Evolutionary conservation across 2,329 filamentous ascomycete genomes (phyloP), one percentile per base, ranked within the genome.

Genomic region (Ascochyta fabae): DNA sequence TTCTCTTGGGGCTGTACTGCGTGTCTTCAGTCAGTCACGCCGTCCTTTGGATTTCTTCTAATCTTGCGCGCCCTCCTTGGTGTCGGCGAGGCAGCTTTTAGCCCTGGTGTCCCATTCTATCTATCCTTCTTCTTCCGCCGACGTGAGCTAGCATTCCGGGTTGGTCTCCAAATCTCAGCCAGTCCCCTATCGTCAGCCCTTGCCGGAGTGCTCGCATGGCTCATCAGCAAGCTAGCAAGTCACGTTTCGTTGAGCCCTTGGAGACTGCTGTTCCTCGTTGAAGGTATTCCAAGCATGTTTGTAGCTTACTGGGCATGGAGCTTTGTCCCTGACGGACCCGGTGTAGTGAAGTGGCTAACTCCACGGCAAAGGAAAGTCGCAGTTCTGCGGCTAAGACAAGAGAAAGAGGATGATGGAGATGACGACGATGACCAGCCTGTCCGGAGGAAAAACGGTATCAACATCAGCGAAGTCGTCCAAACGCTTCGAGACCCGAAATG

Each of bases 151-250:
- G 94, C 93, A 0, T 88, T 95, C 58, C 82, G 93, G 34, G 95
- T 90, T 0, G 93, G 92, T 22, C 83, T 96, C 1, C 96, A 96
- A 75, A 88, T 97, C 49, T 92, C 91, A 0, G 93, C 85, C 0
- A 84, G 84, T 6, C 84, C 85, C 0, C 71, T 87, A 31, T 85
- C 85, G 31, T 83, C 83, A 8, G 84, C 82, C 2, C 88, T 95
- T 61, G 92, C 92, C 0, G 91, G 91, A 35, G 88, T 84, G 8
- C 80, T 96, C 4, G 92, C 92, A 7, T 92, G 89, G 87, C 69
- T 87, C 22, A 94, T 96, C 59, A 84, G 92, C 46, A 86, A 85
- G 65, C 67, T 92, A 13, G 90, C 86, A 46, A 78, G 84, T 43
- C 69, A 81, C 57, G 80, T 84, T 1, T 89, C 89, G 15, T 87